Evolutionary conservation across 345 rosid species (phyloP).

Genomic region (Camelina neglecta): DNA sequence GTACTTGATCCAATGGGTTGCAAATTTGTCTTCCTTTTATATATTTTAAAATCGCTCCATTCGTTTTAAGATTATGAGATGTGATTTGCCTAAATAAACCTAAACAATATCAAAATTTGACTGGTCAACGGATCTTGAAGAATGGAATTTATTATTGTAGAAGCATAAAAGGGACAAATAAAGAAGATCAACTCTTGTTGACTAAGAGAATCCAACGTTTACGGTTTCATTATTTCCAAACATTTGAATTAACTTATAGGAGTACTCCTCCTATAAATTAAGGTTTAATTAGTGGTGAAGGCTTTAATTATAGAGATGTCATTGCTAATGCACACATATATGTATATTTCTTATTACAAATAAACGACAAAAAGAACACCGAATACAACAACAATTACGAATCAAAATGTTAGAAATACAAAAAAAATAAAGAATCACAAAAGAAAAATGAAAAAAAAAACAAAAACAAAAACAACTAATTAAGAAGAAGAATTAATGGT

Average conservation of each 20-base stretch:
- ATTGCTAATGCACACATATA: background rate
- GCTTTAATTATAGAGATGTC: too few relatives aligned
- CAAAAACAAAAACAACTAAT: background rate
- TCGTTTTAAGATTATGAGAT: background rate
- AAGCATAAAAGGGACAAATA: constrained; percentile 7
- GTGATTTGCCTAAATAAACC: background rate
- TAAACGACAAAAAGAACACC: background rate
- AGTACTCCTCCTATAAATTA: too few relatives aligned
- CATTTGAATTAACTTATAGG: background rate
- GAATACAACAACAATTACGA: constrained; percentile 11
- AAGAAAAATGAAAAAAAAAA: background rate
- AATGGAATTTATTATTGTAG: background rate
- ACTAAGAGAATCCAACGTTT: constrained; percentile 28
- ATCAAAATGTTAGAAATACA: constrained; percentile 8
- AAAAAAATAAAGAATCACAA: constrained; percentile 11
- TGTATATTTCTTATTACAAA: background rate
- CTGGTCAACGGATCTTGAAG: constrained; percentile 18
- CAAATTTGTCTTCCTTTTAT: too few relatives aligned
- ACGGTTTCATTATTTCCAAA: background rate
- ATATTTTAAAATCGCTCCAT: too few relatives aligned
- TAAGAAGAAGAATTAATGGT: constrained; percentile 35
- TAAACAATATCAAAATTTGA: background rate
- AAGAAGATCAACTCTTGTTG: constrained; percentile 29
- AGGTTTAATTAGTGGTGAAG: too few relatives aligned
- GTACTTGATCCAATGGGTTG: too few relatives aligned